Evolutionary conservation across 441 rosid species (phyloP).

Genomic region (Populus trichocarpa): DNA sequence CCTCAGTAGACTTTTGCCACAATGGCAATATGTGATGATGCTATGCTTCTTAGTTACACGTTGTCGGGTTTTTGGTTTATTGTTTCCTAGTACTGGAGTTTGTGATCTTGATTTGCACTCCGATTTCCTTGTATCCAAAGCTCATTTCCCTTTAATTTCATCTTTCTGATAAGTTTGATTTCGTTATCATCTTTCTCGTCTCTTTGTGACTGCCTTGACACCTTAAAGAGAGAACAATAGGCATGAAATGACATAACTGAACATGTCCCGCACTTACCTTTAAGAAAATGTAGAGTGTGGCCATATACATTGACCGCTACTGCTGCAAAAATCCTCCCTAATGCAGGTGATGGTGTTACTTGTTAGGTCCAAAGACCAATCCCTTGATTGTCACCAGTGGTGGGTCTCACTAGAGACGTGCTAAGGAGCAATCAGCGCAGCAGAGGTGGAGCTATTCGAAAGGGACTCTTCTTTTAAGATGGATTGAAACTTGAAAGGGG

Average conservation of each 20-base stretch:
- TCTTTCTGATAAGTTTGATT: not conserved
- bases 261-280: too few species aligned
- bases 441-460: not conserved
- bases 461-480: not conserved
- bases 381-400: too few species aligned
- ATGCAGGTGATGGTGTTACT: too few species aligned
- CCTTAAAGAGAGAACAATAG: not conserved
- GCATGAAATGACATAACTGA: not conserved
- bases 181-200: not conserved
- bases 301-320: too few species aligned
- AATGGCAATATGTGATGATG: not conserved
- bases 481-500: not conserved
- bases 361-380: too few species aligned
- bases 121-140: not conserved
- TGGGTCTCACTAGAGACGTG: not conserved
- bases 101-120: not conserved
- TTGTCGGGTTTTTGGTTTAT: not conserved
- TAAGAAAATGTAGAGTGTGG: too few species aligned
- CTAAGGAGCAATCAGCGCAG: not conserved
- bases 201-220: not conserved
- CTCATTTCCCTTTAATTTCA: not conserved
- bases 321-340: too few species aligned
- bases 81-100: not conserved
- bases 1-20: conserved; percentile 46
- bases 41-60: not conserved